phyloP scores from a whole-genome alignment of 2,329 filamentous ascomycete genomes.

The Penicillium sp. region DNA sequence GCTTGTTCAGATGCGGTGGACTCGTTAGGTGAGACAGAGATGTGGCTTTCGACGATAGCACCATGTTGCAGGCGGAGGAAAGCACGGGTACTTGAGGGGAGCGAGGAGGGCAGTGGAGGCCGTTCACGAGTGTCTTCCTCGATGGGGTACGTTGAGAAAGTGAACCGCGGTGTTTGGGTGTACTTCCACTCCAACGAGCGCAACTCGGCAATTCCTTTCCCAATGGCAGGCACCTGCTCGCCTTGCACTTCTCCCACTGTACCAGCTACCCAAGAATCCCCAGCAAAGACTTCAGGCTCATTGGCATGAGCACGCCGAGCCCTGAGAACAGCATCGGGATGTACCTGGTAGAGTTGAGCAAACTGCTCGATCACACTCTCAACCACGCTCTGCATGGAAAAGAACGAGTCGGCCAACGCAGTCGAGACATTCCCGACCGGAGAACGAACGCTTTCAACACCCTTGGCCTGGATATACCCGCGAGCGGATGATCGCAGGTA shows the following conservation, averaged over 20 bases:
- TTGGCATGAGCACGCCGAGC: slow-evolving; percentile 29
- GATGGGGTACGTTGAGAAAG: slow-evolving; percentile 55
- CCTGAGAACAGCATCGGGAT: slow-evolving; percentile 27
- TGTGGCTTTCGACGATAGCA: slow-evolving; percentile 33
- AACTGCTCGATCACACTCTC: slow-evolving; percentile 59
- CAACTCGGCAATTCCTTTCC: slow-evolving; percentile 51
- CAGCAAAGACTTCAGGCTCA: slow-evolving; percentile 28
- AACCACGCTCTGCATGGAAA: slow-evolving; percentile 43
- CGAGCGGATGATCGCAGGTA: slow-evolving; percentile 72
- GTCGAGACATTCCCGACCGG: slow-evolving; percentile 69
- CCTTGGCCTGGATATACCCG: slow-evolving; percentile 66
- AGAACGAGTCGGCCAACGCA: slow-evolving; percentile 40
- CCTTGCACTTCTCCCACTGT: slow-evolving; percentile 46
- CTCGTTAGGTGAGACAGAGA: slow-evolving; percentile 32
- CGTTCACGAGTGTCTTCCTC: slow-evolving; percentile 52
- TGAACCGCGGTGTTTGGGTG: slow-evolving; percentile 76
- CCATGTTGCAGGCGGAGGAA: slow-evolving; percentile 37
- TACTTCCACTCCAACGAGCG: slow-evolving; percentile 60
- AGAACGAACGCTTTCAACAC: slow-evolving; percentile 84
- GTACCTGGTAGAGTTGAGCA: slow-evolving; percentile 52
- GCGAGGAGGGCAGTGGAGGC: slow-evolving; percentile 42
- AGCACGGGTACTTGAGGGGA: slow-evolving; percentile 40
- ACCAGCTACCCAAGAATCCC: slow-evolving; percentile 32
- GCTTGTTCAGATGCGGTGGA: slow-evolving; percentile 28
- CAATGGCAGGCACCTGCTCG: slow-evolving; percentile 46